phyloP scores from a whole-genome alignment of 257 asterid genomes.

The Nyctanthes arbortristis region DNA sequence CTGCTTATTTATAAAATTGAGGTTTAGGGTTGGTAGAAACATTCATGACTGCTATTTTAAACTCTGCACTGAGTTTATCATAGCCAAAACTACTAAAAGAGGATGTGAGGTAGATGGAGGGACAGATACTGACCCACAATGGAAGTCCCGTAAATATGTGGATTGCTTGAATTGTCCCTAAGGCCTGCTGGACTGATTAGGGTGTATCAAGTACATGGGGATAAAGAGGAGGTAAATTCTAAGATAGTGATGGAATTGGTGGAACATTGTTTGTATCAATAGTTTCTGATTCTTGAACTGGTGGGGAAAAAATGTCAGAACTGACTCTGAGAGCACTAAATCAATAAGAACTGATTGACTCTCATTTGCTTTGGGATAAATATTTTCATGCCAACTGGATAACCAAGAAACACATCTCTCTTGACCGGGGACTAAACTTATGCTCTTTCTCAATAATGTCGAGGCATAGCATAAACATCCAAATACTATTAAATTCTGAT shows the following conservation, averaged over 20 bases:
- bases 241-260: too few relatives aligned
- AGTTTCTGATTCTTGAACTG: too few relatives aligned
- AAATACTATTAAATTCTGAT: background rate
- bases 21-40: background rate
- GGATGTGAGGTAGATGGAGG: background rate
- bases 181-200: too few relatives aligned
- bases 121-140: too few relatives aligned
- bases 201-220: too few relatives aligned
- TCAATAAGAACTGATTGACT: background rate
- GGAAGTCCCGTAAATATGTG: too few relatives aligned
- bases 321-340: background rate
- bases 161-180: too few relatives aligned
- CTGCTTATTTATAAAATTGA: background rate
- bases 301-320: too few relatives aligned
- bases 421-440: background rate
- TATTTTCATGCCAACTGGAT: background rate
- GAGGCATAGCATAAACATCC: background rate
- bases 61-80: background rate
- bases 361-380: background rate
- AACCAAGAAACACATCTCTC: background rate
- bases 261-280: too few relatives aligned
- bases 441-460: background rate
- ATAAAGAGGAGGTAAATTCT: too few relatives aligned
- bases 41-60: background rate
- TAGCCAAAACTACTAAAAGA: too few relatives aligned